Evolutionary conservation across 805 yeast genomes (phyloP).

Genomic region (Metahyphopichia silvanorum): DNA sequence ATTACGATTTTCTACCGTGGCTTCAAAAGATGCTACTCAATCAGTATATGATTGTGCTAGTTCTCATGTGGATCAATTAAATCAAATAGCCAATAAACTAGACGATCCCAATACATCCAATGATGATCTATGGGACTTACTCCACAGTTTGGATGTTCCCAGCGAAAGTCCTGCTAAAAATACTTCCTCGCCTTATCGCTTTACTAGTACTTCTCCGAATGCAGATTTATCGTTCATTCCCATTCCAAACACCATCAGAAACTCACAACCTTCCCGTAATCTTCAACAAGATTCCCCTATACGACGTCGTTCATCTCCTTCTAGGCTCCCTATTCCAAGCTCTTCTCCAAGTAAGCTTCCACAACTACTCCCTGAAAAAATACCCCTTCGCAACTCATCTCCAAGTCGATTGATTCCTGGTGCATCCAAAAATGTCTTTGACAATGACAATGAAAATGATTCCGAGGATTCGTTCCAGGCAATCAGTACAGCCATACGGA

Average conservation of each 20-base stretch:
- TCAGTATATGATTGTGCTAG: not conserved
- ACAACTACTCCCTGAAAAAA: too few species aligned
- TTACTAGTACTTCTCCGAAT: constrained; percentile 14
- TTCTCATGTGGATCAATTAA: not conserved
- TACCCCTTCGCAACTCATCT: not conserved
- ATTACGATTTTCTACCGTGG: constrained; percentile 1
- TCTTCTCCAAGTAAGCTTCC: not conserved
- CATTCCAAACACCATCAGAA: constrained; percentile 11
- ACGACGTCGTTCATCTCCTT: too few species aligned
- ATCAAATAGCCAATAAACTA: not conserved
- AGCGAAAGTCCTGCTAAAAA: too few species aligned
- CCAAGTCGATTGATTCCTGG: not conserved
- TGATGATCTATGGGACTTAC: constrained; percentile 1
- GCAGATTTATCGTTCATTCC: constrained; percentile 22
- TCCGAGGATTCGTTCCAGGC: constrained; percentile 46
- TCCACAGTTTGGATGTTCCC: not conserved
- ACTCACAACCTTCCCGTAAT: constrained; percentile 1
- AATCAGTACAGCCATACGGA: constrained; percentile 44
- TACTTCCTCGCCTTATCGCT: constrained; percentile 1
- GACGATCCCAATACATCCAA: too few species aligned
- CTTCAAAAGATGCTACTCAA: not conserved
- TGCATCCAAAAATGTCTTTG: constrained; percentile 2
- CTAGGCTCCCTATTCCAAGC: not conserved
- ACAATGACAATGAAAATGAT: constrained; percentile 1
- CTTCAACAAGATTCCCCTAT: too few species aligned